phyloP scores from a whole-genome alignment of 2,329 filamentous ascomycete genomes.

The Colletotrichum sp. region DNA sequence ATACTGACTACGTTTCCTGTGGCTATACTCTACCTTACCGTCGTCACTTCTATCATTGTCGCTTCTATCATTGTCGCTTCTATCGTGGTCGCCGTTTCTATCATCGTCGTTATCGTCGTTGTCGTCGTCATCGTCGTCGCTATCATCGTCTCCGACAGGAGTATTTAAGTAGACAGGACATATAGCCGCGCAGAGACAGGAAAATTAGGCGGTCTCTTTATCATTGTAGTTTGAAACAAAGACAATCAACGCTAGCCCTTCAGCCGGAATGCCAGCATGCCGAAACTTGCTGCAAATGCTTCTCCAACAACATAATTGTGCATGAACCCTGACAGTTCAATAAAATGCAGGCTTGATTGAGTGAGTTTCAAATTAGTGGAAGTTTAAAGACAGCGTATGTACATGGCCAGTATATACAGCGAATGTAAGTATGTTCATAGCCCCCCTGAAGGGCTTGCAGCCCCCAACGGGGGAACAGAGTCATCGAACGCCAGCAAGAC shows the following conservation, averaged over 20 bases:
- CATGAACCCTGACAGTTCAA: neutral
- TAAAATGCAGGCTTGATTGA: neutral
- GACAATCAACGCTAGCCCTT: neutral
- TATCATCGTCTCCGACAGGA: too few species aligned
- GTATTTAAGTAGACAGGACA: too few species aligned
- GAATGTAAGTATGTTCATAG: neutral
- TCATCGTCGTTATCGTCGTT: too few species aligned
- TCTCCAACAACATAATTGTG: neutral
- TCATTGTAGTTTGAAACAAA: neutral
- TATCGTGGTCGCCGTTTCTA: too few species aligned
- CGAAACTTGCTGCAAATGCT: neutral
- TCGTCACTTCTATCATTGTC: too few species aligned
- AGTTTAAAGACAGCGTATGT: neutral
- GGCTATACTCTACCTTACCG: too few species aligned
- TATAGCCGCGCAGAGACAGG: too few species aligned
- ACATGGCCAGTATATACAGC: neutral
- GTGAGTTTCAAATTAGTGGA: neutral
- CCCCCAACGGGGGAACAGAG: neutral
- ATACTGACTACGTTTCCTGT: too few species aligned
- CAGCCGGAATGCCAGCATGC: neutral
- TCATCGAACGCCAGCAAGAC: neutral
- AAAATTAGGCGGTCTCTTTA: fast-evolving
- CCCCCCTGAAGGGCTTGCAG: too few species aligned
- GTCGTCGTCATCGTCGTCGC: too few species aligned
- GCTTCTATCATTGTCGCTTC: too few species aligned